Evolutionary conservation across 1,284 basidiomycete species (phyloP).

Genomic region (Polyporus tsugae): DNA sequence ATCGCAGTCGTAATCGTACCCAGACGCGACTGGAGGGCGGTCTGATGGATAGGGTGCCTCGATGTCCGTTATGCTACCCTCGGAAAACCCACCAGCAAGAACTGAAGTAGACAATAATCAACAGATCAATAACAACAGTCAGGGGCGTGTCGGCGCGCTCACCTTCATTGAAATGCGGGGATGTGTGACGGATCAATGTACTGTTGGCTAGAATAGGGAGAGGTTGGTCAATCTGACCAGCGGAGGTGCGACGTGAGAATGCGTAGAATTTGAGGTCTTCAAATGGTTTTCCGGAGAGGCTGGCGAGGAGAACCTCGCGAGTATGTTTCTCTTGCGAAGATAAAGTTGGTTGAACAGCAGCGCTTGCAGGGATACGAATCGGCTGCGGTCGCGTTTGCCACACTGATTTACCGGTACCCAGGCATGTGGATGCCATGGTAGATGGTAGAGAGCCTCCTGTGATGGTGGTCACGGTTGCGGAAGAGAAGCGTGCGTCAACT

Average conservation of each 20-base stretch:
- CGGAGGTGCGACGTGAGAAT: conserved; percentile 19
- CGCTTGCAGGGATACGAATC: no score
- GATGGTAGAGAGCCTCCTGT: no score
- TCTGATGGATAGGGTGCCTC: conserved; percentile 25
- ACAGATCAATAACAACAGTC: neutral
- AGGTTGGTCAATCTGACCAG: conserved; percentile 13
- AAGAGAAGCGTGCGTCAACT: no score
- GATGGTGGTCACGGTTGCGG: no score
- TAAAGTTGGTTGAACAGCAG: no score
- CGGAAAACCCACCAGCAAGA: conserved; percentile 27
- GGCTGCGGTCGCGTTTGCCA: no score
- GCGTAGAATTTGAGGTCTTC: conserved; percentile 27
- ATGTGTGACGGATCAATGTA: conserved; percentile 15
- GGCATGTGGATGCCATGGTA: no score
- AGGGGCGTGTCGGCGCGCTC: neutral
- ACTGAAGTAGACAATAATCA: conserved; percentile 21
- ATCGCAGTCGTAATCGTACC: conserved; percentile 17
- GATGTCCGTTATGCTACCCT: conserved; percentile 22
- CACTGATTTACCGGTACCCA: no score
- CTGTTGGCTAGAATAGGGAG: conserved; percentile 19
- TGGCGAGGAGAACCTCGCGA: no score
- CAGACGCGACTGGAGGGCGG: conserved; percentile 3
- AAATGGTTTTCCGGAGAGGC: conserved; percentile 1
- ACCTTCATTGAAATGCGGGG: conserved; percentile 25
- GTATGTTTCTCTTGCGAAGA: no score